Base-by-base conservation (phyloP, 495 filamentous ascomycete species). In the Tricharina praecox region DNA sequence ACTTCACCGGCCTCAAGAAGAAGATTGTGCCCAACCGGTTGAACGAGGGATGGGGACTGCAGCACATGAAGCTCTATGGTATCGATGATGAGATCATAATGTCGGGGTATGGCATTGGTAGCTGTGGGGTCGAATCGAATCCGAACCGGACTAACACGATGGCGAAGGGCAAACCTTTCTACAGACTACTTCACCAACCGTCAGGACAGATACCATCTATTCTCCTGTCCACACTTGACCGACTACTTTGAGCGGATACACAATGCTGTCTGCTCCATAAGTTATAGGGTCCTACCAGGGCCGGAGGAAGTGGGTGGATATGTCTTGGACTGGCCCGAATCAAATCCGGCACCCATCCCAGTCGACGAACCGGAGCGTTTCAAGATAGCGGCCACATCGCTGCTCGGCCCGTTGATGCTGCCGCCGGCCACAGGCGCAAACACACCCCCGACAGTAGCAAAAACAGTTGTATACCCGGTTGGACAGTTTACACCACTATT, bases 51-150 rank as follows among this genome's bases (percentile, higher is more conserved):
- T 99, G 90, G 88, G 90, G 90, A 11, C 66, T 99, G 35, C 90
- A 99, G 59, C 90, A 99, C 59, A 99, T 99, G 85, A 99, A 99
- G 70, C 71, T 99, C 0, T 99, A 99, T 54, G 90, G 92, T 0
- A 65, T 94, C 34, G 90, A 99, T 51, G 86, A 96, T 56, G 88
- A 95, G 63, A 77, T 99, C 41, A 90, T 99, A 28, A 71, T 99
- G 23, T 93, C 86, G 1, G 90, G 90, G 77, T 83, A 70, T 30
- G 68, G 18, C 18, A 43, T 19, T 26, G 41, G 41, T 11, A n/a
- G n/a, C n/a, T n/a, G n/a, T n/a, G n/a, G n/a, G n/a, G n/a, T n/a
- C n/a, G n/a, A n/a, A n/a, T n/a, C n/a, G n/a, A n/a, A n/a, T n/a
- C 11, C 37, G 10, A 18, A 13, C 18, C 19, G 28, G 28, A 46